Evolutionary conservation across 2,329 filamentous ascomycete species (phyloP).

Genomic region (Hawksworthiomyces lignivorus): DNA sequence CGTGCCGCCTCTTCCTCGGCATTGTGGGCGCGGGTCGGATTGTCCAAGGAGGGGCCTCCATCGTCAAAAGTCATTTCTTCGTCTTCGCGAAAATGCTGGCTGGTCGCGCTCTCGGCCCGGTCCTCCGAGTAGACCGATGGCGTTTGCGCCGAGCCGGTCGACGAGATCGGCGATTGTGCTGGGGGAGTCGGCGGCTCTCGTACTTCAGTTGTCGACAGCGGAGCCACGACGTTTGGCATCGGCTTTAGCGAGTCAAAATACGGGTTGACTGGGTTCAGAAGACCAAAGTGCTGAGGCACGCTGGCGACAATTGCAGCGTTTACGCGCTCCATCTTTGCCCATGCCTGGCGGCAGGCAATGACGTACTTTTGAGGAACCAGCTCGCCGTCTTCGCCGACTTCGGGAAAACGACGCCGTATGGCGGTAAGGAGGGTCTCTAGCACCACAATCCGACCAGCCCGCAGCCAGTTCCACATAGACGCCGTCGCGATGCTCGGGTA

Average conservation of each 20-base stretch:
- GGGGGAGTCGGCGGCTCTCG: slow-evolving; percentile 9
- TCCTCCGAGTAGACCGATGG: slow-evolving; percentile 2
- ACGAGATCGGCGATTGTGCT: slow-evolving; percentile 10
- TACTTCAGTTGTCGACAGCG: slow-evolving; percentile 13
- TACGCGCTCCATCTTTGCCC: slow-evolving; percentile 31
- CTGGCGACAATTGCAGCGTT: slow-evolving; percentile 36
- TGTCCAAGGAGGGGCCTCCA: slow-evolving; percentile 30
- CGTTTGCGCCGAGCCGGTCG: slow-evolving; percentile 5
- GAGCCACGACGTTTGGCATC: slow-evolving; percentile 2
- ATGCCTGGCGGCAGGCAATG: slow-evolving; percentile 29
- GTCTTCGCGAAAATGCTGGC: not conserved
- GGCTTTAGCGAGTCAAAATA: slow-evolving; percentile 18
- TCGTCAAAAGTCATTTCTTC: slow-evolving; percentile 14
- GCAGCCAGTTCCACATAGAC: slow-evolving; percentile 40
- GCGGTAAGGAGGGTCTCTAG: slow-evolving; percentile 40
- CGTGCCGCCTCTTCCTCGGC: slow-evolving; percentile 32
- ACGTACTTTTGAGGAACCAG: slow-evolving; percentile 20
- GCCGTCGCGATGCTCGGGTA: slow-evolving; percentile 38
- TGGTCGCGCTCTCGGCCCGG: not conserved
- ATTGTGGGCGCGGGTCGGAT: slow-evolving; percentile 29
- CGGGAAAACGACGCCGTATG: slow-evolving; percentile 28
- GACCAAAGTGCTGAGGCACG: slow-evolving; percentile 41
- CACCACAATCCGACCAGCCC: slow-evolving; percentile 37
- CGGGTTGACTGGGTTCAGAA: slow-evolving; percentile 34
- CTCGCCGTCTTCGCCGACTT: slow-evolving; percentile 14